Base-by-base conservation (phyloP, 805 yeast species). In the Yamadazyma akitaensis region DNA sequence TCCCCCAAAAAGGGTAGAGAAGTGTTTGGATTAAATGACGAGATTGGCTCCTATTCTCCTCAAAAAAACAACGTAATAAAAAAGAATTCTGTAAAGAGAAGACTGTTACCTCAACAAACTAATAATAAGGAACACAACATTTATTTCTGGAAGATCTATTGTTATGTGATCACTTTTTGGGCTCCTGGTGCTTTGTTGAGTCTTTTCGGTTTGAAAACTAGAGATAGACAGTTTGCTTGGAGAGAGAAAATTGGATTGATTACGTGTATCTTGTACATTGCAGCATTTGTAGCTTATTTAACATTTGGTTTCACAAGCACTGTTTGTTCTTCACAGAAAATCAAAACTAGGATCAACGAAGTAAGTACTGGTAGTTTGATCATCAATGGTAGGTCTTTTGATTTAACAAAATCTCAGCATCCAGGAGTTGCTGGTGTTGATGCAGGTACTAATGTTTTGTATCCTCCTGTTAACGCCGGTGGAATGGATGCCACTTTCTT, bases 151-250 rank as follows among this genome's bases (percentile, higher is more conserved):
- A 78, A 80, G 54, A 67, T 82, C 0, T 94, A 89, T 67, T 90
- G 97, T 62, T 80, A 81, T 54, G 56, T 78, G 8, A 68, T 94
- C 31, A 91, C 99, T 0, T 89, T 89, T 63, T 92, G 97, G 94
- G 95, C 96, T 2, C 96, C 97, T 1, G 79, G 85, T 2, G 84
- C 90, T 0, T 51, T 89, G 30, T 67, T 90, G 57, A 70, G 69
- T 37, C 63, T 87, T 37, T 85, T 81, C 65, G 98, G 98, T 2
- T 76, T 92, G 77, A 77, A 78, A 30, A 81, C 85, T 17, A 80
- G 81, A 54, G 91, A 83, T 37, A 80, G 96, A 49, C 97, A 91
- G 62, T 81, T 82, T 73, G 98, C 98, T 0, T 94, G 99, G 99
- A 79, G 99, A 60, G 99, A 94, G 60, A 92, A 92, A 61, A 85